Percentiles rank a stretch among this genome's conserved stretches.
phyloP scores from a whole-genome alignment of 2,329 filamentous ascomycete genomes.

The Dactylonectria estremocensis region DNA sequence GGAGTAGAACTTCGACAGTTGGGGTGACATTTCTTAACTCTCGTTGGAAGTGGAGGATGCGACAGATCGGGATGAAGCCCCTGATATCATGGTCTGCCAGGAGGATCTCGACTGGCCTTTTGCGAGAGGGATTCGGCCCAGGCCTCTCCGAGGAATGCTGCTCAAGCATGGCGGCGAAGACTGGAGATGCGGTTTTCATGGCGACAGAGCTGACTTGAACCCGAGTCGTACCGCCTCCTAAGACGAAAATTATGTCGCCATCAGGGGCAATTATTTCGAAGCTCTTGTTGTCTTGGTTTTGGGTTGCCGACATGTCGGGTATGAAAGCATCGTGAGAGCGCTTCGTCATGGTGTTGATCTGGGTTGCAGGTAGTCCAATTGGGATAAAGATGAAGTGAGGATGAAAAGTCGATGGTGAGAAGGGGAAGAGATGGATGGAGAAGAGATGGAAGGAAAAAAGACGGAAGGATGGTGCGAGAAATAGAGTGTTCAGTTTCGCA shows the following conservation, averaged over 20 bases:
- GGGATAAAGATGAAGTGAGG: no score
- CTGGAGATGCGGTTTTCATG: conserved; percentile 26
- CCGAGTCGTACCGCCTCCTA: not conserved
- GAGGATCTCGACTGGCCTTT: conserved; percentile 2
- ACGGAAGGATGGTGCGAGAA: no score
- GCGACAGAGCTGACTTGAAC: conserved; percentile 27
- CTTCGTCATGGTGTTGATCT: not conserved
- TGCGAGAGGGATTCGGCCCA: not conserved
- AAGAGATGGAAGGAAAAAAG: not conserved
- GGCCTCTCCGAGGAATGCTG: conserved; percentile 26
- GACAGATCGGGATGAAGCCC: conserved; percentile 16
- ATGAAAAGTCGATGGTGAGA: not conserved
- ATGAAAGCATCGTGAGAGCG: not conserved
- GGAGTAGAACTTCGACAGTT: not conserved
- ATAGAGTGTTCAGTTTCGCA: no score
- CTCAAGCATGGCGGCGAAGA: conserved; percentile 33
- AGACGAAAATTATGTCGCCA: conserved; percentile 28
- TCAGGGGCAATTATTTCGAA: conserved; percentile 19
- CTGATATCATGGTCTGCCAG: conserved; percentile 28
- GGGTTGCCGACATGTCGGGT: not conserved
- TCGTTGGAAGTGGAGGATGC: conserved; percentile 17
- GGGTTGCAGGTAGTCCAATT: no score
- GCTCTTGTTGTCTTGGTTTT: not conserved
- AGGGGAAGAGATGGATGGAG: not conserved
- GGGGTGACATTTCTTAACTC: conserved; percentile 7